A percentile compares a stretch with the other conserved stretches of the same genome.
phyloP scores from a whole-genome alignment of 768 basidiomycete species.

The Hydnomerulius pinastri region DNA sequence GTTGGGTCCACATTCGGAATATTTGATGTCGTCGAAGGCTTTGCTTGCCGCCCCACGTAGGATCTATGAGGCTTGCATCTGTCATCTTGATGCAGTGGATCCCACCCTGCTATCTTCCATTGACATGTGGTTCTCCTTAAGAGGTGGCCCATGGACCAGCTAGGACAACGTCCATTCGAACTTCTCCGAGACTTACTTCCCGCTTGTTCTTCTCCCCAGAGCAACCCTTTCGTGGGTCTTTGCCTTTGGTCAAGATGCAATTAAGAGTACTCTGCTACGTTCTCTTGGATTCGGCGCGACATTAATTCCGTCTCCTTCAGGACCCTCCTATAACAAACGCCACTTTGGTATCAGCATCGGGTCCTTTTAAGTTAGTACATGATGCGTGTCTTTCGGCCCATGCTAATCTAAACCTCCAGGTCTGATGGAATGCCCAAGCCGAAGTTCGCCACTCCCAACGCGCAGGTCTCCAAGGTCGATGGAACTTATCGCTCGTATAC shows the following conservation, averaged over 20 bases:
- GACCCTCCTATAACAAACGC: neutral
- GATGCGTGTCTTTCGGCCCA: neutral
- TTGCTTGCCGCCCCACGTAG: slow-evolving; percentile 47
- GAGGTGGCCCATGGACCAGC: slow-evolving; percentile 40
- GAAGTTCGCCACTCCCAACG: neutral
- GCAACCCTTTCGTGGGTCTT: slow-evolving; percentile 41
- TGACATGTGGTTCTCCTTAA: slow-evolving; percentile 32
- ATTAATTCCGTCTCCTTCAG: neutral
- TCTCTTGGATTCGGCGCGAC: neutral
- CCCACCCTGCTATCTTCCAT: slow-evolving; percentile 39
- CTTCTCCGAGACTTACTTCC: slow-evolving; percentile 37
- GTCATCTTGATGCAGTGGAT: slow-evolving; percentile 38
- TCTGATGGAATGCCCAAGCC: neutral
- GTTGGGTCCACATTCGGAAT: too few relatives aligned
- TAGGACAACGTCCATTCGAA: slow-evolving; percentile 47
- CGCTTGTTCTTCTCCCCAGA: slow-evolving; percentile 27
- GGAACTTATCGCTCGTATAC: neutral
- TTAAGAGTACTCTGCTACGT: slow-evolving; percentile 32
- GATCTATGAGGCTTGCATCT: slow-evolving; percentile 35
- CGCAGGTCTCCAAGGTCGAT: neutral
- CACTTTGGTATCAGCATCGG: neutral
- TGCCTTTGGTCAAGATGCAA: slow-evolving; percentile 47
- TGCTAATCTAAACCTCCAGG: too few relatives aligned
- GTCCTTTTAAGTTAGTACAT: neutral
- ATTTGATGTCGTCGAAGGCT: slow-evolving; percentile 51